Base-by-base conservation (phyloP, 345 rosid species). In the Eucalyptus regnans region DNA sequence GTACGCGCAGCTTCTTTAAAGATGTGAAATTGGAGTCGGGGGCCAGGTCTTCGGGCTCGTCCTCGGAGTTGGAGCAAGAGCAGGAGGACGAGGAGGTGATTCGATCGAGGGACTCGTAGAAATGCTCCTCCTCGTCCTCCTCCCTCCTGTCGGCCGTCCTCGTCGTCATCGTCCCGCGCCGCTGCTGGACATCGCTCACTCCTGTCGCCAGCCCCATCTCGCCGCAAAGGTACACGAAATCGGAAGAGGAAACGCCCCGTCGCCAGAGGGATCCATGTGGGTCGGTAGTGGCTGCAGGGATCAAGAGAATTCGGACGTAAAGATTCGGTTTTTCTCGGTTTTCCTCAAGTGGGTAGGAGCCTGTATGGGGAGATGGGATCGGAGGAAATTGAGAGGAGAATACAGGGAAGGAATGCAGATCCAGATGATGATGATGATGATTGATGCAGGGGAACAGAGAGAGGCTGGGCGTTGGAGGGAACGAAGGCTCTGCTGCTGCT, bases 31-130 rank as follows among this genome's bases (percentile, higher is more conserved):
- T 90, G 51, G 91, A 41, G 68, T 88, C 90, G 49, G 92, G 87
- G 33, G 44, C n/a, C 58, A 90, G 58, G 86, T 91, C 90, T 3
- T 88, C 93, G 7, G 91, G 91, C 41, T 92, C 93, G 11, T 92
- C 95, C 23, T 89, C 93, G 51, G 93, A 46, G 92, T 92, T 86
- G 88, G 91, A 80, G 90, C 89, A 88, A 81, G 93, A 43, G 68
- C 48, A 64, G 90, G 89, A 83, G 86, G 89, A 31, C 90, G 89
- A 87, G 88, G 91, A 66, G 52, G 80, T 89, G 37, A 91, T 88
- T 88, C 94, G 95, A 64, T 92, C 93, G 43, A 58, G 87, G 64
- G 94, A 91, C 89, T 93, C 94, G 87, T 90, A 91, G 89, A 93
- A 93, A 43, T 62, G 90, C 85, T 91, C 94, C n/a, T 91, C 94